Base-by-base conservation (phyloP, 306 rosid species). In the Luffa aegyptiaca region DNA sequence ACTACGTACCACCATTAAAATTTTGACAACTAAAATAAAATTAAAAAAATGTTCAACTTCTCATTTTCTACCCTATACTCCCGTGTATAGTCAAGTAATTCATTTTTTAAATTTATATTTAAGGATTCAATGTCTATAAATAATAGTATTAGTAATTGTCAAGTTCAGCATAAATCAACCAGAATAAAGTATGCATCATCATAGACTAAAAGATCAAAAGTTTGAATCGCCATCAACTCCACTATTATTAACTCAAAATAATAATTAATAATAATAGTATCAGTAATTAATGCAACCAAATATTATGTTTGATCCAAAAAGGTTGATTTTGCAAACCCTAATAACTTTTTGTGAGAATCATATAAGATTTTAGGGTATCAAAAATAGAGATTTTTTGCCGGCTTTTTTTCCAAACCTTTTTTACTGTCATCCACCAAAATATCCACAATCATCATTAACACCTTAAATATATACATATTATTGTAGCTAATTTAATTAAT, bases 381-480 rank as follows among this genome's bases (percentile, higher is more conserved):
- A 39, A 8, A 66, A 5, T 37, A 39, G 16, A 66, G 74, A 66
- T 61, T 11, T 36, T 8, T 68, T 68, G 74, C 48, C 74, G 14
- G 74, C 51, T 1, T 41, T 68, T 11, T 70, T 44, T 9, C 14
- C 74, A 17, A n/a, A 70, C 33, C 76, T 42, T 70, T 70, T 70
- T 5, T 70, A 70, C 76, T 70, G 76, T 44, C 76, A 70, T 70
- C 76, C 76, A 70, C 76, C 51, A n/a, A 10, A 70, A 41, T 42
- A 42, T 68, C 52, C 31, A 37, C 20, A 70, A 70, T 70, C 76
- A 70, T 70, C 76, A 70, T 70, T 20, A 70, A 9, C 36, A 10
- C 0, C 55, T 14, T 5, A 68, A 37, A 41, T 2, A 65, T 68
- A 68, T 66, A 17, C 10, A 8, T 66, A 39, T 26, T 26, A 26